Evolutionary conservation across 1,284 basidiomycete species (phyloP).

Genomic region (Austroboletus niveus): DNA sequence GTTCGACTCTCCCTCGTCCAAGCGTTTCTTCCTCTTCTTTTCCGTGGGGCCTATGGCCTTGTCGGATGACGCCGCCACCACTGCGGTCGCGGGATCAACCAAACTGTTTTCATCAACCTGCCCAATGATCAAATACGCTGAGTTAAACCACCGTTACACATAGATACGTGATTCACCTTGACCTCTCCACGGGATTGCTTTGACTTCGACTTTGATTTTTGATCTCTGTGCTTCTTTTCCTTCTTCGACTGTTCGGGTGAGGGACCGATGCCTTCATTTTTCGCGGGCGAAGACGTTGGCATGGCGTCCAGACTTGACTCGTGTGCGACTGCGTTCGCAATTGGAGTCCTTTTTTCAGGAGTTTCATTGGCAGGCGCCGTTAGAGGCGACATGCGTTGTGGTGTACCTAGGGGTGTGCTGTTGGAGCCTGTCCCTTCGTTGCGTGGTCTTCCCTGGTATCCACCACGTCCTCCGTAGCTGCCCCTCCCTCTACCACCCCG

Average conservation of each 20-base stretch:
- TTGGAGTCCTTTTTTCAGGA: neutral
- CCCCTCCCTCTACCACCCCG: slow-evolving; percentile 23
- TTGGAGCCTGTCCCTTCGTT: slow-evolving; percentile 61
- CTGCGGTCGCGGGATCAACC: neutral
- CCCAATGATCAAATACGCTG: neutral
- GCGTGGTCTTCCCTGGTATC: slow-evolving; percentile 15
- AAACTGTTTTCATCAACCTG: slow-evolving; percentile 3
- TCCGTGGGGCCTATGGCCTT: slow-evolving; percentile 15
- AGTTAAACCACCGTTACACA: slow-evolving; percentile 3
- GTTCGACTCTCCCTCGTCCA: neutral
- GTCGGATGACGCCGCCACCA: neutral
- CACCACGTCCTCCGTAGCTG: slow-evolving; percentile 23
- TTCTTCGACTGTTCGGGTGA: slow-evolving; percentile 12
- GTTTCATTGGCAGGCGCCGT: slow-evolving; percentile 20
- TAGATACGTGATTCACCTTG: slow-evolving; percentile 17
- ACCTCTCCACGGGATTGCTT: slow-evolving; percentile 7
- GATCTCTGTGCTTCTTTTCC: slow-evolving; percentile 32
- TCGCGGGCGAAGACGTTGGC: neutral
- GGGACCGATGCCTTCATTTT: neutral
- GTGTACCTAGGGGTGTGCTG: slow-evolving; percentile 64
- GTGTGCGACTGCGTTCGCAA: too few relatives aligned
- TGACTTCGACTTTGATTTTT: slow-evolving; percentile 26
- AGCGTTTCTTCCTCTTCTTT: slow-evolving; percentile 33
- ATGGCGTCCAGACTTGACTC: neutral
- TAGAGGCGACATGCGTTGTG: slow-evolving; percentile 47